phyloP scores from a whole-genome alignment of 169 alveolate species.

The Babesia bigemina region DNA sequence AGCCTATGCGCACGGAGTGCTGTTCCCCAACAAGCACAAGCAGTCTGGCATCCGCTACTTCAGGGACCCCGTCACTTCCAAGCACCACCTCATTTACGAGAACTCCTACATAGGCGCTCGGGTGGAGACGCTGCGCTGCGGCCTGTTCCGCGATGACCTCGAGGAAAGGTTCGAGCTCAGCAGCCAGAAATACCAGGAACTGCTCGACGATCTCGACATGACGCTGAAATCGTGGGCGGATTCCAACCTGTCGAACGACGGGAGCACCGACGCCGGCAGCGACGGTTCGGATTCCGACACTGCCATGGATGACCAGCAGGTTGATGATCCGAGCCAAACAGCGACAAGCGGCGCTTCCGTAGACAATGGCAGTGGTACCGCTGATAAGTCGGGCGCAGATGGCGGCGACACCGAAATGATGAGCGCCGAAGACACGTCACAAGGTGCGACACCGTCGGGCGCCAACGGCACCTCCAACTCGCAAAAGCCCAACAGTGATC shows the following conservation, averaged over 20 bases:
- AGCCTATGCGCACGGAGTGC: constrained; percentile 92
- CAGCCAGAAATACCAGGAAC: constrained; percentile 83
- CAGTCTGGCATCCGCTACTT: constrained; percentile 85
- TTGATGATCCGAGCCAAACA: not conserved
- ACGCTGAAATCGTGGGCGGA: constrained; percentile 82
- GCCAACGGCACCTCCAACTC: not conserved
- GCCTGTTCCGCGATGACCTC: constrained; percentile 96
- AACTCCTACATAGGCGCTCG: constrained; percentile 95
- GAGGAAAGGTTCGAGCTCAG: constrained; percentile 91
- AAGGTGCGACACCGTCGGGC: not conserved
- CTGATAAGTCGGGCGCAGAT: not conserved
- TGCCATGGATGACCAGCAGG: not conserved
- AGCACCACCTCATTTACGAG: constrained; percentile 80
- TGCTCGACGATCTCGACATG: constrained; percentile 83
- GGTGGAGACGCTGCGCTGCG: constrained; percentile 95
- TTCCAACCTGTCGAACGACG: constrained; percentile 30
- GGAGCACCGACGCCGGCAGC: not conserved
- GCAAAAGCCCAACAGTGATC: not conserved
- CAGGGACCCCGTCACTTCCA: constrained; percentile 64
- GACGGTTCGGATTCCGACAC: not conserved
- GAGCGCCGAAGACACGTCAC: not conserved
- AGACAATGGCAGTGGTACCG: not conserved
- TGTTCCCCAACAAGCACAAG: constrained; percentile 95
- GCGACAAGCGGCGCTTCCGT: not conserved
- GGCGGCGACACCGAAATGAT: not conserved